Base-by-base conservation (phyloP, 2,329 filamentous ascomycete genomes). In the Neobulgaria alba region DNA sequence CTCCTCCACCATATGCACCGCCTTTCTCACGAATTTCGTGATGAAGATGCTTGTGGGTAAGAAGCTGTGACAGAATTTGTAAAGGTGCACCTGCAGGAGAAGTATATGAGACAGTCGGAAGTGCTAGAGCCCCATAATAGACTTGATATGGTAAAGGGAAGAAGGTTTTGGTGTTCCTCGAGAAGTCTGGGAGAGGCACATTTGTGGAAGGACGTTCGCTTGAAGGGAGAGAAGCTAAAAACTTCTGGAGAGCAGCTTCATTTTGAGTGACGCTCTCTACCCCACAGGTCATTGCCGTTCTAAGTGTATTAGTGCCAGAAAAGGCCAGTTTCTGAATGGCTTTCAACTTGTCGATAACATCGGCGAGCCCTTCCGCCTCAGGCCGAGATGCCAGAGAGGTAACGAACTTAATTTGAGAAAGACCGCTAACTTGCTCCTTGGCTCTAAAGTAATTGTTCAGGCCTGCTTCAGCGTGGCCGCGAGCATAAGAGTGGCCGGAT, bases 21-120 rank as follows among this genome's bases (percentile, higher is more conserved):
- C 92, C 92, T 64, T 96, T 96, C 60, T 98, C 92, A 41, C 92
- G 85, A 51, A 98, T 95, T 63, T 96, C 92, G 52, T 94, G 90
- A 60, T 98, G 92, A 19, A 98, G 72, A 58, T 95, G 85, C 63
- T 95, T 95, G 67, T 98, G 90, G 0, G 90, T 96, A 21, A 98
- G 75, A 14, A 98, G 77, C 60, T 95, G 87, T 10, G 89, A 80
- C 16, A 98, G 77, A 30, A 96, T 83, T 55, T 90, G 87, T 12
- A 96, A 77, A 0, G 88, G 75, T 1, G 92, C 86, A 30, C 84
- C 80, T 38, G 83, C 73, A 0, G 79, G 62, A 32, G 85, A 77
- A 3, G 78, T 81, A 63, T 95, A 98, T 0, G 89, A 85, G 0
- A 84, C 82, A 0, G 90, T 94, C 5, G 85, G 80, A 10, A 95